Evolutionary conservation across 2,329 filamentous ascomycete genomes (phyloP).

Genomic region (Colletotrichum tropicicola): DNA sequence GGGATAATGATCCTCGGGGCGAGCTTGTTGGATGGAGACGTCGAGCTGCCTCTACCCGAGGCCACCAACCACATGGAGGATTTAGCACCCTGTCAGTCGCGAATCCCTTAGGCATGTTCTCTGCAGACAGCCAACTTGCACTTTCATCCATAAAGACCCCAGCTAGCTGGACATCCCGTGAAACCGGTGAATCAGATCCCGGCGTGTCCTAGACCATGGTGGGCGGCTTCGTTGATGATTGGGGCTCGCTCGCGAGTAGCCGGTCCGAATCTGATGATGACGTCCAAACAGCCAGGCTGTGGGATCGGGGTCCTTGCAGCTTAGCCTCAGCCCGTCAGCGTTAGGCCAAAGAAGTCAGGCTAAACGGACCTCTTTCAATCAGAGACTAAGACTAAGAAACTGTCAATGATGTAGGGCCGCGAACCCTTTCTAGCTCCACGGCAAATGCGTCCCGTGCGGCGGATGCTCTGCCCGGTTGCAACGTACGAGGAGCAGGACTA

Average conservation of each 20-base stretch:
- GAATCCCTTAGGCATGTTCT: not conserved
- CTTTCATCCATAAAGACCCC: not conserved
- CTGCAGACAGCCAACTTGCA: not conserved
- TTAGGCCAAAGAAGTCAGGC: not conserved
- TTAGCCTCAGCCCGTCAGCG: slow-evolving; percentile 10
- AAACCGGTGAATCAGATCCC: not conserved
- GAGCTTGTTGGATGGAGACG: too few species aligned
- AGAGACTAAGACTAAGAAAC: not conserved
- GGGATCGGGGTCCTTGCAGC: not conserved
- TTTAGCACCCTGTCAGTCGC: too few species aligned
- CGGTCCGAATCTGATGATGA: not conserved
- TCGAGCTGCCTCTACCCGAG: too few species aligned
- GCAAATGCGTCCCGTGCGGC: not conserved
- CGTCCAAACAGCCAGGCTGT: not conserved
- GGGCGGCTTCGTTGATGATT: not conserved
- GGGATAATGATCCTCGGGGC: too few species aligned
- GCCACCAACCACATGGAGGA: too few species aligned
- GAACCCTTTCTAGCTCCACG: not conserved
- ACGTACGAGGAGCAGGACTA: not conserved
- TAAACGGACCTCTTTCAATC: not conserved
- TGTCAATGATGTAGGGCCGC: not conserved
- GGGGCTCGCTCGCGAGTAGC: not conserved
- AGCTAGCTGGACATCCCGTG: not conserved
- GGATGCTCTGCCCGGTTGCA: not conserved
- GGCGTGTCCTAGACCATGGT: not conserved